Base-by-base conservation (phyloP, 495 filamentous ascomycete species). In the Lasiosphaeria hispida region DNA sequence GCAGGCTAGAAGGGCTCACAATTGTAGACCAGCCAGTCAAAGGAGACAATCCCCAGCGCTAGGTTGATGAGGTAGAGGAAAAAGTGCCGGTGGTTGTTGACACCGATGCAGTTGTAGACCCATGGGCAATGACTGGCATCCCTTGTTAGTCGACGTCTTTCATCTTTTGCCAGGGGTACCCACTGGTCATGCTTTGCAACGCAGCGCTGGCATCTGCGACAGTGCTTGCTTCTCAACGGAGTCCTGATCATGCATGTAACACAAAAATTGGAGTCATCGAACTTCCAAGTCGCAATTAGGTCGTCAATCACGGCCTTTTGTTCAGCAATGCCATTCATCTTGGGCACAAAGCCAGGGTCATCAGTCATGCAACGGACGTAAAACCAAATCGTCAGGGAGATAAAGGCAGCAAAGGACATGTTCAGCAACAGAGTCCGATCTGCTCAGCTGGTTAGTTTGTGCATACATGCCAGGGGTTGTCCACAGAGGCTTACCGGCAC, bases 161-260 rank as follows among this genome's bases (percentile, higher is more conserved):
- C 19, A 15, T 52, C n/a, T 7, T 33, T 13, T 35, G 18, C 5
- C 9, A n/a, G 35, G 17, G 39, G 47, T 35, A 69, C 92, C 78
- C 75, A 96, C 93, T 98, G 94, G 68, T 98, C 94, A 72, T 97
- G 89, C 73, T 94, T 96, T 33, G 94, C 91, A 61, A 98, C 86
- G 71, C 94, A 98, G 48, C 94, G 90, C 57, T 85, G 82, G 64
- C 94, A 98, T 60, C 87, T 81, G 65, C 85, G 87, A 75, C 94
- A 98, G 74, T 98, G 94, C 79, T 96, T 97, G 77, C 91, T 96
- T 48, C 94, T 82, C 51, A 97, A 73, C 6, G 94, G 95, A 69
- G 85, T 91, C 52, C 94, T 81, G 51, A 94, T 85, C 92, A 97
- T 96, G 74, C 94, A 98, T 35, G 81, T 80, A 33, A 94, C 86